Base-by-base conservation (phyloP, 371 early-diverging fungal species). In the Basidiobolus meristosporus region DNA sequence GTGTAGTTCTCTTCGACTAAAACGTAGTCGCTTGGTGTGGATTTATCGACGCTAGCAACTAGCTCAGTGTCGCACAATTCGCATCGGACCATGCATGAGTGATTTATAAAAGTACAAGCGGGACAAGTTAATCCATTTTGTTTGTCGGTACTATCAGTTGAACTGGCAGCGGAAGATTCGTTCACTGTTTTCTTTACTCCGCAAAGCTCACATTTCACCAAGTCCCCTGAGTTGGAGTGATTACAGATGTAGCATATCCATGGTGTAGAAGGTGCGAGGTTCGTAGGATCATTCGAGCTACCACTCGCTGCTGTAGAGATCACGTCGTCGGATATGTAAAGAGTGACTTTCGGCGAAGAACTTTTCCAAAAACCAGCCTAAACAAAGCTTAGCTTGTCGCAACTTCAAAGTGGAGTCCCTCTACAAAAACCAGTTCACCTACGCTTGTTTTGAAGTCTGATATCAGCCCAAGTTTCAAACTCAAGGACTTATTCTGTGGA, bases 191-290 rank as follows among this genome's bases (percentile, higher is more conserved):
- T 6, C 14, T 4, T 23, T 39, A 82, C 80, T 26, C 87, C 87
- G 46, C 87, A 87, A 12, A 81, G 53, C 20, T 62, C 54, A 51
- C 87, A 87, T 44, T 73, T 73, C 12, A 53, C 42, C 3, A 42
- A 11, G 6, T 41, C 45, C 1, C 60, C 57, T 31, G 51, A 47
- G 44, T 85, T 84, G 20, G 58, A 51, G 40, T 62, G 54, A 23
- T 73, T 77, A 47, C 89, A 88, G 20, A 82, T 75, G 10, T 68
- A 41, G 49, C 89, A 88, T 7, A 62, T 63, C 89, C 89, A 88
- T 4, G 56, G n/a, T n/a, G n/a, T n/a, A n/a, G n/a, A n/a, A n/a
- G n/a, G n/a, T n/a, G n/a, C n/a, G n/a, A n/a, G n/a, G n/a, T n/a
- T n/a, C n/a, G n/a, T n/a, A n/a, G n/a, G n/a, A n/a, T n/a, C n/a